These are phyloP conservation scores for Penicillium expansum DNA, from an alignment of 2,329 filamentous ascomycete genomes.

Conservation along the genomic window DNA sequence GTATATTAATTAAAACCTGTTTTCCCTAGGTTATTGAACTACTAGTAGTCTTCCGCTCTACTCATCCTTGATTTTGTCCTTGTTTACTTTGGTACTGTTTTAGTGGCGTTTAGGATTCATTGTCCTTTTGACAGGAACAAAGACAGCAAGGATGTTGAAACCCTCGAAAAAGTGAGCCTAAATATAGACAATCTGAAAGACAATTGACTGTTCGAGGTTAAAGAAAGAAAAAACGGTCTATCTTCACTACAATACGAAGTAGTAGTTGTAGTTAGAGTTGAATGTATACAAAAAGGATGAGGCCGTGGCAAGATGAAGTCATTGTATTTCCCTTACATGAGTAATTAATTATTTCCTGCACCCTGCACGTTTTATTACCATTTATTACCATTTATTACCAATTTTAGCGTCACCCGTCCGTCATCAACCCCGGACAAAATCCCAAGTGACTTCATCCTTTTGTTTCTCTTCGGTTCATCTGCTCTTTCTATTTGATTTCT, in stretches of 20 bases:
- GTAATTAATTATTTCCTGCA: constrained; percentile 2
- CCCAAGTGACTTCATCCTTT: constrained; percentile 1
- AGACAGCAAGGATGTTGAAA: not conserved
- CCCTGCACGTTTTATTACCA: not conserved
- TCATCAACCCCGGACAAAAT: not conserved
- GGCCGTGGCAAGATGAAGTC: not conserved
- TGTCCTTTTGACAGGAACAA: not conserved
- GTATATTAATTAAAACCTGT: constrained; percentile 5
- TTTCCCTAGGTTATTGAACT: not conserved
- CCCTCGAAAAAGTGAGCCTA: not conserved
- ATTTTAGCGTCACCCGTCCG: not conserved
- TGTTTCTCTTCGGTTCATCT: not conserved
- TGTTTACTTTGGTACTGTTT: not conserved
- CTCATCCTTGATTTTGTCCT: not conserved
- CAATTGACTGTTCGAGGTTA: not conserved
- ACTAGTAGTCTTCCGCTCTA: not conserved
- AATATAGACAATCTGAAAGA: not conserved
- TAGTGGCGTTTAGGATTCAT: not conserved
- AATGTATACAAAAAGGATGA: not conserved
- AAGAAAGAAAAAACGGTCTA: not conserved
- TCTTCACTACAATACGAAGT: not conserved
- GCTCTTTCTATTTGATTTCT: not conserved
- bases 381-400: constrained; percentile 3
- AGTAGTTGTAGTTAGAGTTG: not conserved
- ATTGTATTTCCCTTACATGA: constrained; percentile 5